Base-by-base conservation (phyloP, 495 filamentous ascomycete genomes). In the Penicillium arizonense region DNA sequence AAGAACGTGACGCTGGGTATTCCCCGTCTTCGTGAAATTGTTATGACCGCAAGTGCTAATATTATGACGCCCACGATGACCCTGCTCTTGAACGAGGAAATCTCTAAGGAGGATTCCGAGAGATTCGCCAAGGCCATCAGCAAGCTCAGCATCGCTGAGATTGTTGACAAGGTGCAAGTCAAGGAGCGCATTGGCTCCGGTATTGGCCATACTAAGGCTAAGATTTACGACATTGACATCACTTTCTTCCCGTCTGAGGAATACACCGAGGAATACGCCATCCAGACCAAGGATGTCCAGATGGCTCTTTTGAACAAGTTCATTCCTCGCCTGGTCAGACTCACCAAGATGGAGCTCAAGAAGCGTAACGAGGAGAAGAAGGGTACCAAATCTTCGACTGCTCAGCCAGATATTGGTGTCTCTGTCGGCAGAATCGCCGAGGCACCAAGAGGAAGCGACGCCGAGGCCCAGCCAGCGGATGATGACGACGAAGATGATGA, bases 1-100 rank as follows among this genome's bases (percentile, higher is more conserved):
- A 97, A 96, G 81, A 99, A 99, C 80, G 94, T 99, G 62, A 99
- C 94, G 4, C 82, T 97, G 20, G 94, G 94, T 88, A 97, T 99
- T 66, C 94, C 94, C 43, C 89, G 94, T 68, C 80, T 99, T 21
- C 82, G 94, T 68, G 94, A 99, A 84, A 97, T 99, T 67, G 84
- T 97, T 44, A 97, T 99, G 95, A 96, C 94, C 37, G 95, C 93
- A 38, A 95, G 89, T 64, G 79, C 82, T 44, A 78, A 82, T 30
- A 96, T 97, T 55, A 86, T 87, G 44, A 99, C 94, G 0, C 94
- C 94, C 0, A 82, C 86, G 3, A 99, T 99, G 94, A 94, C 89
- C 3, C 74, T 99, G 20, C 76, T 87, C 32, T 72, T 93, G 35
- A 89, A 86, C 62, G 76, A 83, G 33, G 90, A 93, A 51, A 67